Conservation (phyloP, 108 stramenopile species). For the Cyclotella distinguenda region DNA sequence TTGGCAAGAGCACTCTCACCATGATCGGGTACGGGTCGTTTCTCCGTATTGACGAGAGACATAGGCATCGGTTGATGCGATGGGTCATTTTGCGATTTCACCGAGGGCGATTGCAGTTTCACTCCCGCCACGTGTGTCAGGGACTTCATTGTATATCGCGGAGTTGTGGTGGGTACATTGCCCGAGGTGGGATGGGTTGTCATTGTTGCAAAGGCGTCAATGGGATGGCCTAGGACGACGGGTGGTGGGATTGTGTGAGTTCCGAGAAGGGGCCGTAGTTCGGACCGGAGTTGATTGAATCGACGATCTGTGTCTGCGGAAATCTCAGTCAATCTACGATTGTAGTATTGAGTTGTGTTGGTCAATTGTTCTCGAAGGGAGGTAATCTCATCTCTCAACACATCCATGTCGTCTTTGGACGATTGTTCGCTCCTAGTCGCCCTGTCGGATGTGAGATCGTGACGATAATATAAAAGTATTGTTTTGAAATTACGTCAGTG, state of each 20-base stretch:
- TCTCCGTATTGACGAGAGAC: constrained; percentile 4
- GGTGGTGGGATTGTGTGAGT: background rate
- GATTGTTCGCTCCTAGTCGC: constrained; percentile 71
- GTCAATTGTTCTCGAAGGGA: constrained; percentile 3
- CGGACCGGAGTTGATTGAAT: constrained; percentile 46
- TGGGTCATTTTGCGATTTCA: constrained; percentile 13
- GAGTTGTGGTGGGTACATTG: background rate
- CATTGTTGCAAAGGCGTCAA: background rate
- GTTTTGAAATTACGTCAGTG: no score
- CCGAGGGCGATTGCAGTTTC: constrained; percentile 14
- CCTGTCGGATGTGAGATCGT: background rate
- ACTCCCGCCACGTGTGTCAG: constrained; percentile 58
- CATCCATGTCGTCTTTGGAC: constrained; percentile 71
- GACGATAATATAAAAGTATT: background rate
- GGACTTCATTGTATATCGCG: constrained; percentile 57
- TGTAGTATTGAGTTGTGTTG: constrained; percentile 20
- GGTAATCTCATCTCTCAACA: constrained; percentile 53
- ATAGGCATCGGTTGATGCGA: background rate
- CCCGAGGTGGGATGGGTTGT: no score
- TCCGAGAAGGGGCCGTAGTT: background rate
- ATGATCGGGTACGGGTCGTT: constrained; percentile 1
- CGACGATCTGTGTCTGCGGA: constrained; percentile 45
- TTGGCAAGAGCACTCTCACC: background rate
- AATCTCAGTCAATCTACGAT: constrained; percentile 30
- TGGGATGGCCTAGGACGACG: background rate